phyloP scores from a whole-genome alignment of 163 green algal species.

The Scenedesmus sp. region DNA sequence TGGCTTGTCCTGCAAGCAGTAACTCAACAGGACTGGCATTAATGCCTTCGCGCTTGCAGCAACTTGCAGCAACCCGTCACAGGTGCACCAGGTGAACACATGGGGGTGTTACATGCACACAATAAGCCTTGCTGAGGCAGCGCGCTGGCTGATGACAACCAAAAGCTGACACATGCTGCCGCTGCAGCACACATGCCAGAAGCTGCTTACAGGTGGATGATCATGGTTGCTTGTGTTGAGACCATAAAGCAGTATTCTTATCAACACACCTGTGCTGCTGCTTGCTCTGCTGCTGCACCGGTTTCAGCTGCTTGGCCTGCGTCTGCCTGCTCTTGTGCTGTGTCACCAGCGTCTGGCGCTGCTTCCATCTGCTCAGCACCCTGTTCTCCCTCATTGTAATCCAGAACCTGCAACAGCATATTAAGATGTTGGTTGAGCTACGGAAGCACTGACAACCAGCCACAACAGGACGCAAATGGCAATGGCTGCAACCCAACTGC shows the following conservation, averaged over 20 bases:
- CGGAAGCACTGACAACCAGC: not conserved
- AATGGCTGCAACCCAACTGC: not conserved
- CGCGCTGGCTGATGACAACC: too few species aligned
- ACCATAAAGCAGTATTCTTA: not conserved
- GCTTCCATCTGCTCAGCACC: conserved; percentile 55
- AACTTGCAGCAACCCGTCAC: not conserved
- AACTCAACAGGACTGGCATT: not conserved
- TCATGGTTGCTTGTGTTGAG: not conserved
- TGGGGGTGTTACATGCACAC: too few species aligned
- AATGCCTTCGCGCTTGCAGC: not conserved
- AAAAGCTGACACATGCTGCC: too few species aligned
- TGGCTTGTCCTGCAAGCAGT: conserved; percentile 12
- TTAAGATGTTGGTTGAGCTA: not conserved
- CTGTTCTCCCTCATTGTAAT: conserved; percentile 50
- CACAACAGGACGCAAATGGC: not conserved
- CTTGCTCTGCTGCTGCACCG: not conserved
- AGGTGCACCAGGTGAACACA: not conserved
- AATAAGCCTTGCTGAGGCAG: too few species aligned
- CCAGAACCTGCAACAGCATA: conserved; percentile 1
- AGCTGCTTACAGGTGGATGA: not conserved
- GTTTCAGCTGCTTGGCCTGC: not conserved
- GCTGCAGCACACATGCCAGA: not conserved
- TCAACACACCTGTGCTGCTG: not conserved
- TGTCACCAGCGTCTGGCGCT: not conserved
- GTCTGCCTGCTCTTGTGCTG: not conserved